Conservation (phyloP, 108 stramenopile species). For the Hondaea fermentalgiana region DNA sequence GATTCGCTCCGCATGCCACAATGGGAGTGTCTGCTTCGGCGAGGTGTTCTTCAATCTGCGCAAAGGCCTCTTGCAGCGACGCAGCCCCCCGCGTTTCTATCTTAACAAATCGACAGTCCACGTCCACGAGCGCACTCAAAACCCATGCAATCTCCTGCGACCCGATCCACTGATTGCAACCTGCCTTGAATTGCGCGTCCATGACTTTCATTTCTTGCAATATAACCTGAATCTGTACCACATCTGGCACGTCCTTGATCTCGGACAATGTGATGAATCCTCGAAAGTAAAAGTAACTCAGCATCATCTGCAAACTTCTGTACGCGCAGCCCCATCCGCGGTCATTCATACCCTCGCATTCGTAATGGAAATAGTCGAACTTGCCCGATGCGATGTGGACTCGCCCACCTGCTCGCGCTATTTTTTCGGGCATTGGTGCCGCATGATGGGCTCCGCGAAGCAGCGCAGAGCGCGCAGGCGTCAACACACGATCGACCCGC, state of each 20-base stretch:
- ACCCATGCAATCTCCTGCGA: conserved; percentile 1
- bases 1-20: neutral
- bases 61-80: neutral
- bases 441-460: no score
- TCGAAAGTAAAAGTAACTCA: neutral
- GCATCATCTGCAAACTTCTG: neutral
- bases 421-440: no score
- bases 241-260: neutral
- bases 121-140: neutral
- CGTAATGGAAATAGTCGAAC: neutral
- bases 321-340: conserved; percentile 6
- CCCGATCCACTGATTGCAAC: neutral
- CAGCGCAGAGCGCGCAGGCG: no score
- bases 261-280: neutral
- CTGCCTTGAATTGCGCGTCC: neutral
- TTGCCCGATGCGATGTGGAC: neutral
- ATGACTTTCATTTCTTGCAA: neutral
- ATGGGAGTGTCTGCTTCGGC: neutral
- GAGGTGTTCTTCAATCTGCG: neutral
- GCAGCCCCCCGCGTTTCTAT: neutral
- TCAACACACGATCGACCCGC: no score
- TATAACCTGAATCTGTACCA: neutral
- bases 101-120: neutral
- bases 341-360: neutral
- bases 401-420: neutral